A percentile compares a stretch with the other conserved stretches of the same genome.
These are phyloP conservation scores for Penicillium sp. DNA, from an alignment of 2,329 filamentous ascomycete species.

Conservation along the genomic window DNA sequence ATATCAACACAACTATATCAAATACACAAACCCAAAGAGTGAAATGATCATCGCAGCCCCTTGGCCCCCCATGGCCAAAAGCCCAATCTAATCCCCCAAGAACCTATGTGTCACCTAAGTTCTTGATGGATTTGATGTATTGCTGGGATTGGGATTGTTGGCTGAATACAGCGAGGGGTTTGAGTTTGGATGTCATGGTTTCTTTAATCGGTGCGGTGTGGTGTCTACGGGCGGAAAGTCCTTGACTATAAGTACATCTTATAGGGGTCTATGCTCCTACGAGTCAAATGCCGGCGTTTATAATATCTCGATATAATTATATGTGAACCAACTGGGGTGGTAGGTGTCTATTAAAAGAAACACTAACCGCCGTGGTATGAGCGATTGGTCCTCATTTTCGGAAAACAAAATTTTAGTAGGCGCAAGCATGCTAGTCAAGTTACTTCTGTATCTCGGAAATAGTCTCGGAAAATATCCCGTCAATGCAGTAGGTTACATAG, in stretches of 20 bases:
- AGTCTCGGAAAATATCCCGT: not conserved
- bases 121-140: not conserved
- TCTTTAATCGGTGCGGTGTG: not conserved
- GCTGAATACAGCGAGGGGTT: not conserved
- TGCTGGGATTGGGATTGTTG: not conserved
- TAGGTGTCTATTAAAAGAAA: not conserved
- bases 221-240: not conserved
- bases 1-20: too few species aligned
- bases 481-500: not conserved
- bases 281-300: not conserved
- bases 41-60: not conserved
- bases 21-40: not conserved
- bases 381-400: not conserved
- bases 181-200: not conserved
- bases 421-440: not conserved
- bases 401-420: not conserved
- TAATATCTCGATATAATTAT: not conserved
- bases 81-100: not conserved
- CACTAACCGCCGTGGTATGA: not conserved
- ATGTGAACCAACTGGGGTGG: not conserved
- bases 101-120: not conserved
- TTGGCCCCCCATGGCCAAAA: not conserved
- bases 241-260: not conserved
- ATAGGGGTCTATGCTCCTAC: not conserved
- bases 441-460: not conserved